phyloP scores from a whole-genome alignment of 345 rosid genomes.

The Sonneratia alba region DNA sequence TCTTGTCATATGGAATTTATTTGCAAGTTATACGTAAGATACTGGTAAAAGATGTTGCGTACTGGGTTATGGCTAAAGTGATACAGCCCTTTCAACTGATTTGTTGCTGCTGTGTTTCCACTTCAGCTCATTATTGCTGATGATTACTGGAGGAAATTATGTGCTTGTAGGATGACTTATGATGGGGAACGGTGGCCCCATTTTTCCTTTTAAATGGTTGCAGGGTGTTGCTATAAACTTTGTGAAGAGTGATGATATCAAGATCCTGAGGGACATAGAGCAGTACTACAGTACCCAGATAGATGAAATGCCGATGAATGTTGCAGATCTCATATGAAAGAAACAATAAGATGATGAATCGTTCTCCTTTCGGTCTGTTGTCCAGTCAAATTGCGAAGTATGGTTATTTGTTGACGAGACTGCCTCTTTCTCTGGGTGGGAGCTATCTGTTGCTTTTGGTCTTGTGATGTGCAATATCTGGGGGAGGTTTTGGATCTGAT shows the following conservation, averaged over 20 bases:
- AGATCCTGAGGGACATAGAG: slow-evolving; percentile 83
- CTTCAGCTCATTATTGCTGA: background rate
- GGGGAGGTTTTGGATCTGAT: background rate
- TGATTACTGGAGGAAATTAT: background rate
- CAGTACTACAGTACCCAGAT: slow-evolving; percentile 96
- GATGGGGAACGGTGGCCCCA: background rate
- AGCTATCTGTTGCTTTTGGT: background rate
- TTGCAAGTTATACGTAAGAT: background rate
- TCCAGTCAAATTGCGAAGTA: background rate
- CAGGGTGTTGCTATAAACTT: slow-evolving; percentile 94
- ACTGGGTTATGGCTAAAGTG: background rate
- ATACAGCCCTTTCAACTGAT: background rate
- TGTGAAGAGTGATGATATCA: slow-evolving; percentile 80
- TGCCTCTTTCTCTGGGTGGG: background rate
- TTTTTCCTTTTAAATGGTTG: background rate
- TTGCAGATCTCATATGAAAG: slow-evolving; percentile 63
- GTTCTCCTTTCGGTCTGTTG: background rate
- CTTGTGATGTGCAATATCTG: background rate
- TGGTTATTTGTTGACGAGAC: background rate
- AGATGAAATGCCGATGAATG: slow-evolving; percentile 93
- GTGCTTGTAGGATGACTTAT: background rate
- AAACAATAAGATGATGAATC: background rate
- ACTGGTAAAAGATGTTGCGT: background rate
- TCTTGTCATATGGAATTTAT: background rate
- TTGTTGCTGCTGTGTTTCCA: background rate